Percentiles rank a stretch among this genome's conserved stretches.
Evolutionary conservation across 768 basidiomycete genomes (phyloP).

Genomic region (Lactarius sanguifluus): DNA sequence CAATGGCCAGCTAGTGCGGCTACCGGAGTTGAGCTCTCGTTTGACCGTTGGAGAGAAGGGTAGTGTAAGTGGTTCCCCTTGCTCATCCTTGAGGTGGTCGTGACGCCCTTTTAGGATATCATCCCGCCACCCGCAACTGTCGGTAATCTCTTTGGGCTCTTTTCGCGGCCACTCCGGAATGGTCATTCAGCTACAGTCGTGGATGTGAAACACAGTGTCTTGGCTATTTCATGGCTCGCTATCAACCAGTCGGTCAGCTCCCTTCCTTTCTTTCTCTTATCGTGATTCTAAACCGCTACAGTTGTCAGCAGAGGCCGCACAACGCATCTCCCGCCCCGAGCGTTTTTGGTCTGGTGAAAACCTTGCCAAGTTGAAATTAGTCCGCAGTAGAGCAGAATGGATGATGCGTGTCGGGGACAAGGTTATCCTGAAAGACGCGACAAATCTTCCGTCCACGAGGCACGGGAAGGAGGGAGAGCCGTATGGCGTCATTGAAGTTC

Average conservation of each 20-base stretch:
- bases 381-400: constrained; percentile 58
- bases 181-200: constrained; percentile 62
- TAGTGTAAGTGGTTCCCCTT: constrained; percentile 46
- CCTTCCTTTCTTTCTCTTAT: neutral
- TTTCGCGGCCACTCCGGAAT: constrained; percentile 46
- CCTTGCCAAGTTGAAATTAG: constrained; percentile 59
- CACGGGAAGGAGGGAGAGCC: constrained; percentile 55
- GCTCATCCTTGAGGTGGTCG: constrained; percentile 9
- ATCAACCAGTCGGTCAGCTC: constrained; percentile 75
- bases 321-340: constrained; percentile 60
- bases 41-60: constrained; percentile 76
- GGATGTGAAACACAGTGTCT: constrained; percentile 69
- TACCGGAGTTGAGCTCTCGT: constrained; percentile 77
- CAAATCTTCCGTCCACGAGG: constrained; percentile 52
- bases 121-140: constrained; percentile 53
- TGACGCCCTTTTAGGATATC: constrained; percentile 52
- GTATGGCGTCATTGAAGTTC: constrained; percentile 50
- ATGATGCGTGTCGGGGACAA: constrained; percentile 76
- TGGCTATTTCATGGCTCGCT: constrained; percentile 84
- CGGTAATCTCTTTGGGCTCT: constrained; percentile 47
- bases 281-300: constrained; percentile 35
- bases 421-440: constrained; percentile 54
- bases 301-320: constrained; percentile 61
- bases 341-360: constrained; percentile 74
- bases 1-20: constrained; percentile 60